Base-by-base conservation (phyloP, 305 asterid genomes). In the Rubia balearica region DNA sequence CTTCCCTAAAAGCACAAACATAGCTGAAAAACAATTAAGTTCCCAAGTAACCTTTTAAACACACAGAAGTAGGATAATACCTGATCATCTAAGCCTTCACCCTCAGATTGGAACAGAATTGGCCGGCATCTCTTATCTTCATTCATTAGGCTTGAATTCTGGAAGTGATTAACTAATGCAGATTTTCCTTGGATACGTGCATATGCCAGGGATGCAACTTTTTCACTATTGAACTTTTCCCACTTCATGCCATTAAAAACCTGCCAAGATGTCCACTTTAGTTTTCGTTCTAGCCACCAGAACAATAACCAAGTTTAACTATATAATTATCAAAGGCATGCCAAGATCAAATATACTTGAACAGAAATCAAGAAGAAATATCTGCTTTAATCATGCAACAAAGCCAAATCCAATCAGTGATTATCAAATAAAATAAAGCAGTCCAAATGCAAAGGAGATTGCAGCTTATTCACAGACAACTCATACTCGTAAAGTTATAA, bases 41-140 rank as follows among this genome's bases (percentile, higher is more conserved):
- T 71, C 61, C 16, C 21, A 71, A 36, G 51, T 5, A 30, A 27
- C n/a, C 12, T 22, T 11, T 70, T 16, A 41, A 13, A 71, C 45
- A 16, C 17, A 42, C 46, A 21, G 10, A 13, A 10, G 46, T 62
- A 19, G 65, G 14, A 57, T 57, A 22, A 9, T 83, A 91, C 98
- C 95, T 82, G 83, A 75, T 89, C 95, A 67, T 65, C 69, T 42
- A 74, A 24, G 56, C 79, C 95, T 79, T 86, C 92, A 66, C 88
- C 89, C 82, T 88, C 98, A 8, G 90, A 88, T 64, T 67, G 89
- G 79, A 95, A 88, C 38, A 95, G 79, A 71, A 95, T 91, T 14
- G 99, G 99, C 11, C 99, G 81, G 75, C 99, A 95, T 24, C 96
- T 80, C 81, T 87, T 91, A 81, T 95, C 99, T 81, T 91, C 98